A percentile compares a stretch with the other conserved stretches of the same genome.
phyloP scores from a whole-genome alignment of 306 rosid species.

The Cucumis sativus region Cucumber_9930_V3 NC_026661.2:20621001-20621500 shows the following conservation, averaged over 20 bases:
- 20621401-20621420: background rate
- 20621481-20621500: conserved; percentile 8
- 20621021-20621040: conserved; percentile 12
- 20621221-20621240: background rate
- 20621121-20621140: conserved; percentile 1
- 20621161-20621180: conserved; percentile 4
- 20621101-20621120: background rate
- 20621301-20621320: background rate
- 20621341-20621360: conserved; percentile 8
- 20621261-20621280: background rate
- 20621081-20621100: conserved; percentile 3
- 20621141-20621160: conserved; percentile 17
- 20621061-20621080: conserved; percentile 12
- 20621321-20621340: background rate
- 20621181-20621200: no score
- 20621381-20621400: background rate
- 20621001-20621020: conserved; percentile 9
- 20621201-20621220: background rate
- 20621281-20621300: conserved; percentile 4
- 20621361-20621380: conserved; percentile 4
- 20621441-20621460: background rate
- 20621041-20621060: conserved; percentile 7
- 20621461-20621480: conserved; percentile 8
- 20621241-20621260: conserved; percentile 4
- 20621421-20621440: conserved; percentile 6